These are phyloP conservation scores for Leishmania gerbilli DNA, from an alignment of 208 protist genomes.

Conservation along the genomic window DNA sequence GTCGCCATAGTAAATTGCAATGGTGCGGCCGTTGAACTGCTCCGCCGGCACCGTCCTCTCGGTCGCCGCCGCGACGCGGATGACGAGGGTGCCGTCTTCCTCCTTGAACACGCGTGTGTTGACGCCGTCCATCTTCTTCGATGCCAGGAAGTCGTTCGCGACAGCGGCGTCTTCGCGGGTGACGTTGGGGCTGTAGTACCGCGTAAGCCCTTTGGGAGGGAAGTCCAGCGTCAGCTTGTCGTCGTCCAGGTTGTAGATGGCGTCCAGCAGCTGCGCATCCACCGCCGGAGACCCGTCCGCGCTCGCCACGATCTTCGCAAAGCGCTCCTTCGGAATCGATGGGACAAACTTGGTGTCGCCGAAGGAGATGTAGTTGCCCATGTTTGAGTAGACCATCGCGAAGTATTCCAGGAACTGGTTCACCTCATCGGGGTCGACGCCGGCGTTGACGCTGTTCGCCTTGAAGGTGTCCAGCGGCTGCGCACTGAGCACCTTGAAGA, in stretches of 20 bases:
- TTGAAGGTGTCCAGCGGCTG: slow-evolving; percentile 28
- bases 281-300: slow-evolving; percentile 14
- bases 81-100: slow-evolving; percentile 42
- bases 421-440: slow-evolving; percentile 53
- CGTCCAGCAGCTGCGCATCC: slow-evolving; percentile 46
- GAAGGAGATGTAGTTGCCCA: slow-evolving; percentile 94
- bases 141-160: slow-evolving; percentile 78
- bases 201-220: slow-evolving; percentile 67
- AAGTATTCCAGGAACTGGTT: slow-evolving; percentile 74
- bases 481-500: slow-evolving; percentile 42
- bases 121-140: slow-evolving; percentile 52
- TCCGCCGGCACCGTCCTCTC: slow-evolving; percentile 42
- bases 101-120: slow-evolving; percentile 88
- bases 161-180: slow-evolving; percentile 69
- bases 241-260: slow-evolving; percentile 63
- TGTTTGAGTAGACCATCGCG: slow-evolving; percentile 86
- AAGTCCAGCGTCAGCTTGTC: slow-evolving; percentile 65
- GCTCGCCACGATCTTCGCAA: slow-evolving; percentile 49
- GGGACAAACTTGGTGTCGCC: slow-evolving; percentile 95
- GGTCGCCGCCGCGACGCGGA: slow-evolving; percentile 54
- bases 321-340: slow-evolving; percentile 48
- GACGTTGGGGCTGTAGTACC: slow-evolving; percentile 86
- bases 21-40: slow-evolving; percentile 45
- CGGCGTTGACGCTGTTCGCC: slow-evolving; percentile 15
- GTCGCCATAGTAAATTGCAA: slow-evolving; percentile 84